phyloP scores from a whole-genome alignment of 306 rosid species.

The Alnus rubra region DNA sequence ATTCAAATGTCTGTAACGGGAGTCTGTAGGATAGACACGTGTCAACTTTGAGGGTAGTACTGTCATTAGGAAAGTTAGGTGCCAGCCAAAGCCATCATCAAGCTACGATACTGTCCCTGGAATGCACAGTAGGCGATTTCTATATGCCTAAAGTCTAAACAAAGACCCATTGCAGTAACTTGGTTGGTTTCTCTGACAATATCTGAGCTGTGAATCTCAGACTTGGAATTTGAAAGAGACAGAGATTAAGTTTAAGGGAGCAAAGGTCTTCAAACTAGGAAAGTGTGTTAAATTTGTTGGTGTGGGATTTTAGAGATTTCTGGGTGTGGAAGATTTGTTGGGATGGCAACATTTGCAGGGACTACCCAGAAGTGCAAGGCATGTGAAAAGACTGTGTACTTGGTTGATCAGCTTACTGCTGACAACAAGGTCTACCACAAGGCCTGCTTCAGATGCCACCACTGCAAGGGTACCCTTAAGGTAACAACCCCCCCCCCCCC shows the following conservation, averaged over 20 bases:
- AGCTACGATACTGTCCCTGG: constrained; percentile 37
- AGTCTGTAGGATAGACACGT: neutral
- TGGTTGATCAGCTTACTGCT: constrained; percentile 87
- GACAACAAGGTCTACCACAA: constrained; percentile 83
- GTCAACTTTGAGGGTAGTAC: constrained; percentile 14
- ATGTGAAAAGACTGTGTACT: constrained; percentile 91
- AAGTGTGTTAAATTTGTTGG: constrained; percentile 5
- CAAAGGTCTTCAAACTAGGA: constrained; percentile 8
- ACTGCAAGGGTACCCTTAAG: constrained; percentile 97
- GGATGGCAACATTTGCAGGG: constrained; percentile 83
- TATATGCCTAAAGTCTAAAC: constrained; percentile 26
- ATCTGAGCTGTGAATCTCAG: constrained; percentile 38
- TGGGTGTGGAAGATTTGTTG: constrained; percentile 17
- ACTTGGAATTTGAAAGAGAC: constrained; percentile 17
- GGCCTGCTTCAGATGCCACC: constrained; percentile 93
- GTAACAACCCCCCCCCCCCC: constrained; percentile 19
- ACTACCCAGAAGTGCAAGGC: constrained; percentile 90
- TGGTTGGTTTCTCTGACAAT: constrained; percentile 23
- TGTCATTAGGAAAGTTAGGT: constrained; percentile 18
- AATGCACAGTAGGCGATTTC: constrained; percentile 28
- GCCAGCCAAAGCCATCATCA: constrained; percentile 28
- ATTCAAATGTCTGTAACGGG: no score
- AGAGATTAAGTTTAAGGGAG: constrained; percentile 1
- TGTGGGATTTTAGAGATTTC: constrained; percentile 16
- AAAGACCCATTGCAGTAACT: constrained; percentile 23